Conservation (phyloP, 768 basidiomycete species). For the Clitopilus passeckerianus region DNA sequence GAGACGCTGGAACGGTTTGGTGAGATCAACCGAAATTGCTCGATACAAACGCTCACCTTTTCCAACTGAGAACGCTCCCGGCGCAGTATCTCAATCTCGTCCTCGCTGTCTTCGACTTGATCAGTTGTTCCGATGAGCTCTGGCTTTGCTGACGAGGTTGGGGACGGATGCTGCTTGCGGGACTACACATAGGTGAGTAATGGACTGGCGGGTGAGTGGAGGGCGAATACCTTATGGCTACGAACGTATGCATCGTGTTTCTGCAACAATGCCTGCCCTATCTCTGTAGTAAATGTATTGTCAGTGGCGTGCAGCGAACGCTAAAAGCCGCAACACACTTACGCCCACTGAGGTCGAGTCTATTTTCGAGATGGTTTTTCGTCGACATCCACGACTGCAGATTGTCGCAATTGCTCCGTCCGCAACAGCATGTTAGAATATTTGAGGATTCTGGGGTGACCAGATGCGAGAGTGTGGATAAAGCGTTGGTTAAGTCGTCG, state of each 20-base stretch:
- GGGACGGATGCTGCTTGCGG: conserved; percentile 1
- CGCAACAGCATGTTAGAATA: conserved; percentile 60
- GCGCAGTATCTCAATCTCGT: background rate
- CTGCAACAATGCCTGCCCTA: conserved; percentile 84
- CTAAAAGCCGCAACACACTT: conserved; percentile 22
- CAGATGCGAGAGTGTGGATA: conserved; percentile 67
- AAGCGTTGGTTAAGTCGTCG: conserved; percentile 73
- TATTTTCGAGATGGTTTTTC: conserved; percentile 69
- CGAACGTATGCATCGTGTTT: conserved; percentile 84
- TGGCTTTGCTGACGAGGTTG: conserved; percentile 1
- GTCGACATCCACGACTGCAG: conserved; percentile 56
- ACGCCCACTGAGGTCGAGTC: conserved; percentile 86
- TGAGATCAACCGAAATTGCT: background rate
- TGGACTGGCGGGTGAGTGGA: background rate
- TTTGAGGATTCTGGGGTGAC: conserved; percentile 67
- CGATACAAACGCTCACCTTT: conserved; percentile 34
- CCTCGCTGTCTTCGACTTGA: background rate
- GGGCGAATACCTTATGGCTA: conserved; percentile 51
- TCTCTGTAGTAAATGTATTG: conserved; percentile 45
- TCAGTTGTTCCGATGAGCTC: background rate
- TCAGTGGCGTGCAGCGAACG: conserved; percentile 2
- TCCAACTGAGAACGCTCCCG: conserved; percentile 34
- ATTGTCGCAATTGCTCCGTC: conserved; percentile 59
- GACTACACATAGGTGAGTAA: conserved; percentile 4
- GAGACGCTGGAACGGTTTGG: conserved; percentile 45